These are phyloP conservation scores for Phytophthora sojae DNA, from an alignment of 352 stramenopile genomes.

Conservation along the genomic window DNA sequence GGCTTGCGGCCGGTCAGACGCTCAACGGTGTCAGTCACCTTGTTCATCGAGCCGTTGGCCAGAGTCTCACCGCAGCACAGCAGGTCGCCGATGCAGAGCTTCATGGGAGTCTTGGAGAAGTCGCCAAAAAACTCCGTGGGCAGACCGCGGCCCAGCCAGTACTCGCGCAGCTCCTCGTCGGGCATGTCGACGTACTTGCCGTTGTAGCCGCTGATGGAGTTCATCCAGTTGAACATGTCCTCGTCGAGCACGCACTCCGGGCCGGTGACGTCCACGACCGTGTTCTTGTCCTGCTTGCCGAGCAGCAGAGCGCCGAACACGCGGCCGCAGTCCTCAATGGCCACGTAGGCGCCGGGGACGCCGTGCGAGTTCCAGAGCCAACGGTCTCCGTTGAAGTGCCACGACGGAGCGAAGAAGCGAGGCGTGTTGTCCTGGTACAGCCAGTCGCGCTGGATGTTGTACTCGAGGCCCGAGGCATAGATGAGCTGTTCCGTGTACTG, in stretches of 20 bases:
- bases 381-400: conserved; percentile 30
- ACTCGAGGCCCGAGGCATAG: conserved; percentile 29
- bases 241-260: conserved; percentile 16
- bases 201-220: conserved; percentile 26
- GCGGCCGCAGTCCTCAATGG: conserved; percentile 27
- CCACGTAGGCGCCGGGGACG: conserved; percentile 12
- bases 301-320: conserved; percentile 31
- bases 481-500: conserved; percentile 29
- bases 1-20: conserved; percentile 36
- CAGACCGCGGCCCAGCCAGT: conserved; percentile 28
- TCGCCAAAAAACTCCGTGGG: conserved; percentile 34
- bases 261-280: conserved; percentile 21
- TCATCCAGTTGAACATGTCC: conserved; percentile 32
- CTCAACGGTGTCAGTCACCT: conserved; percentile 37
- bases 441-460: conserved; percentile 37
- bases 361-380: conserved; percentile 31
- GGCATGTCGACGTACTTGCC: conserved; percentile 30
- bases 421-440: conserved; percentile 33
- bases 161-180: too few species aligned
- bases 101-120: conserved; percentile 35
- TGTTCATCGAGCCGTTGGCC: conserved; percentile 37
- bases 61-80: conserved; percentile 37
- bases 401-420: conserved; percentile 30
- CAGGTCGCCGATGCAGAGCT: conserved; percentile 36
- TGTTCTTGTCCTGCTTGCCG: conserved; percentile 34